Percentiles rank a stretch among this genome's conserved stretches.
phyloP scores from a whole-genome alignment of 208 protist genomes.

The Polymyxa betae region DNA sequence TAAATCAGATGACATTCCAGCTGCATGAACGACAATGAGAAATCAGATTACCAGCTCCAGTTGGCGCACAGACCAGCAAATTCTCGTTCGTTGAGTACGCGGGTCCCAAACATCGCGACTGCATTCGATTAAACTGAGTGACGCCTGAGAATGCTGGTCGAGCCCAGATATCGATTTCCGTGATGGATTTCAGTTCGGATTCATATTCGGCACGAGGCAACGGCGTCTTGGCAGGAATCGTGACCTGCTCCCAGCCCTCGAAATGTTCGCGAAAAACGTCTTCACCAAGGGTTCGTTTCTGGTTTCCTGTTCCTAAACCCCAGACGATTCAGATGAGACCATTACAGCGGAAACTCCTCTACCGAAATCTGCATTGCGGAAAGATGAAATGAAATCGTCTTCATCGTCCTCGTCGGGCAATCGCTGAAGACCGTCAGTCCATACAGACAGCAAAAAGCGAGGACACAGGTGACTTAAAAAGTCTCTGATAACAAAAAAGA shows the following conservation, averaged over 20 bases:
- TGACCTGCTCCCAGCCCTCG: conserved; percentile 38
- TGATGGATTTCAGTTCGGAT: neutral
- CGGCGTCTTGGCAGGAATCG: neutral
- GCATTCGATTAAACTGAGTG: conserved; percentile 90
- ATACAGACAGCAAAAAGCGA: neutral
- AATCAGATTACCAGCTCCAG: conserved; percentile 94
- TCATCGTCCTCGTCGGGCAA: neutral
- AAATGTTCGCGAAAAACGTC: neutral
- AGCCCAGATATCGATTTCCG: conserved; percentile 19
- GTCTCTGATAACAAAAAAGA: too few relatives aligned
- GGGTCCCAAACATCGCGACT: conserved; percentile 88
- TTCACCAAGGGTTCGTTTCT: neutral
- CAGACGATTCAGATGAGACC: neutral
- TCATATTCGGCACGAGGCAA: neutral
- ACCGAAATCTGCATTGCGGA: neutral
- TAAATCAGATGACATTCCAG: neutral
- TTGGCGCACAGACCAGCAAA: conserved; percentile 96
- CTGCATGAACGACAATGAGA: neutral
- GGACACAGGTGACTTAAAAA: too few relatives aligned
- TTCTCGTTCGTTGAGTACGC: conserved; percentile 92
- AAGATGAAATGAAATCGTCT: neutral
- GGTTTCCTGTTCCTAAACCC: neutral
- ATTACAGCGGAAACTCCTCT: neutral
- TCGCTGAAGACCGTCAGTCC: neutral
- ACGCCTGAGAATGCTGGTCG: conserved; percentile 75